Evolutionary conservation across 345 rosid species (phyloP).

Genomic region (Trapa incisa): DNA sequence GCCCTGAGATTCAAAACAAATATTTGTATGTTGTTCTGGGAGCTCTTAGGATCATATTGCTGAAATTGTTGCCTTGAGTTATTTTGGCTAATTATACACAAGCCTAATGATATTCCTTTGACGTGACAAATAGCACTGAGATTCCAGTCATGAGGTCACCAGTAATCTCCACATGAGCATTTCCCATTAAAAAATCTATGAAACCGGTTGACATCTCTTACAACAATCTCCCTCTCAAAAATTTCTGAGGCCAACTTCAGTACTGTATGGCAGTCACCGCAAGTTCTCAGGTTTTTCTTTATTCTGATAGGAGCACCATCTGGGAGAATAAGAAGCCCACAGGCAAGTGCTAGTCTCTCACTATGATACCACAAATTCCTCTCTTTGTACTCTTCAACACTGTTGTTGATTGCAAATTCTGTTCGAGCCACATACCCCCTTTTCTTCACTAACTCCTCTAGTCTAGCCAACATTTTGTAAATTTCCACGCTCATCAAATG

Average conservation of each 20-base stretch:
- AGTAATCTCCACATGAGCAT: constrained; percentile 32
- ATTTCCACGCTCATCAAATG: constrained; percentile 21
- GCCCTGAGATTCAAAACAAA: too few relatives aligned
- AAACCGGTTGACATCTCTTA: constrained; percentile 28
- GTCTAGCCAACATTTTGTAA: constrained; percentile 16
- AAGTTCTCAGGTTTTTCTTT: constrained; percentile 29
- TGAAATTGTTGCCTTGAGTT: too few relatives aligned
- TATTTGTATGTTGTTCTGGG: too few relatives aligned
- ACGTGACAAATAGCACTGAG: neutral
- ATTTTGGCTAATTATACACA: neutral
- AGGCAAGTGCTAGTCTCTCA: constrained; percentile 33
- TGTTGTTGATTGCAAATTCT: constrained; percentile 18
- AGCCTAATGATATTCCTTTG: neutral
- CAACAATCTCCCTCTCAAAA: constrained; percentile 20
- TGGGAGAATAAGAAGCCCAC: constrained; percentile 23
- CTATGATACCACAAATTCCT: constrained; percentile 34
- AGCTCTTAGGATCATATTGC: too few relatives aligned
- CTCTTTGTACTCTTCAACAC: constrained; percentile 15
- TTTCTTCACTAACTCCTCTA: constrained; percentile 23
- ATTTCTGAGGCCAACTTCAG: constrained; percentile 32
- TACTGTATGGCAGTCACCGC: constrained; percentile 29
- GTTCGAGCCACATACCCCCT: constrained; percentile 23
- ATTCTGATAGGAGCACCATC: constrained; percentile 25
- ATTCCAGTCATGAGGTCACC: constrained; percentile 15
- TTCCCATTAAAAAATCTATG: constrained; percentile 20